phyloP scores from a whole-genome alignment of 192 early-diverging fungal genomes.

The Paraglomus brasilianum region DNA sequence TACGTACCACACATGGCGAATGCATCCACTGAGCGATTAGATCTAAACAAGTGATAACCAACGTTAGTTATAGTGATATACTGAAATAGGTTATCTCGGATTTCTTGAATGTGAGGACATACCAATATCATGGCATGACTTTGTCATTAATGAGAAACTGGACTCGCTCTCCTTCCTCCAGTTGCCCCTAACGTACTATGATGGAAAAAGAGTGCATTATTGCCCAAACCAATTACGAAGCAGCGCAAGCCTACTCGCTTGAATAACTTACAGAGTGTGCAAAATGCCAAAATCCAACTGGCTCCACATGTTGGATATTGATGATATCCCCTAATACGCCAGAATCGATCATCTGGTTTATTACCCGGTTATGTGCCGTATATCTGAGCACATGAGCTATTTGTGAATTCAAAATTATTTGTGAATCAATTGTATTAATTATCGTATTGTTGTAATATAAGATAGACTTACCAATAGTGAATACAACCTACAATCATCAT shows the following conservation, averaged over 20 bases:
- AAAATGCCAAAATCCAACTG: constrained; percentile 68
- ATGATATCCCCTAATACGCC: constrained; percentile 57
- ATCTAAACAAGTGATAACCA: background rate
- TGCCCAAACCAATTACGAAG: background rate
- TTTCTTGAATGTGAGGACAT: background rate
- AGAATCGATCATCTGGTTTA: constrained; percentile 56
- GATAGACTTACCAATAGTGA: constrained; percentile 11
- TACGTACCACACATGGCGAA: constrained; percentile 25
- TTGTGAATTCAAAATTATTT: background rate
- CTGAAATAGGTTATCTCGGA: background rate
- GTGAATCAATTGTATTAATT: background rate
- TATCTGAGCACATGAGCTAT: constrained; percentile 58
- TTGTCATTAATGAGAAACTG: constrained; percentile 63
- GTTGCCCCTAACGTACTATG: constrained; percentile 58
- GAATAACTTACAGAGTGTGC: constrained; percentile 52
- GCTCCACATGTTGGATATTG: constrained; percentile 64
- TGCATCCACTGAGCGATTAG: constrained; percentile 19
- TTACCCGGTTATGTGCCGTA: constrained; percentile 52
- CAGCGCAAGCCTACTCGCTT: background rate
- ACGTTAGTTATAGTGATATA: background rate
- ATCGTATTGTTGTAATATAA: background rate
- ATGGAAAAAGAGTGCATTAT: constrained; percentile 19
- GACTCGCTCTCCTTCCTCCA: constrained; percentile 56
- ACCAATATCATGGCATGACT: constrained; percentile 41
- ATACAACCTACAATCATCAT: constrained; percentile 25